Evolutionary conservation across 2,329 filamentous ascomycete genomes (phyloP).

Genomic region (Setomelanomma holmii): DNA sequence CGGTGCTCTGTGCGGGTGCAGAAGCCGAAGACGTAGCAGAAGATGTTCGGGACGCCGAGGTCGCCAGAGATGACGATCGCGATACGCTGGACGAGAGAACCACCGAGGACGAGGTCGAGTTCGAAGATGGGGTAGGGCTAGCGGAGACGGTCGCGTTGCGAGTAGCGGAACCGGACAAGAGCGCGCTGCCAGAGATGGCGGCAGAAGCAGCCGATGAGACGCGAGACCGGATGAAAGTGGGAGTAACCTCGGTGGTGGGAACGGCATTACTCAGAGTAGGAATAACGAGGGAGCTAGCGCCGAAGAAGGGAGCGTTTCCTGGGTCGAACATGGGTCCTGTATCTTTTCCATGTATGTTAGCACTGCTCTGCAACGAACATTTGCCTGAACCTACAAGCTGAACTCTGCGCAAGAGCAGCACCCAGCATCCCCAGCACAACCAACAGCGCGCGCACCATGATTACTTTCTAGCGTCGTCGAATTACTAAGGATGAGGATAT

Average conservation of each 20-base stretch:
- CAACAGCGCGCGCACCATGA: conserved; percentile 19
- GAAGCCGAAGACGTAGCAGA: conserved; percentile 17
- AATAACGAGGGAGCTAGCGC: conserved; percentile 17
- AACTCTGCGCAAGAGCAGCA: conserved; percentile 13
- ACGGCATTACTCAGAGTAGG: conserved; percentile 19
- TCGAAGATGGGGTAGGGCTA: background rate
- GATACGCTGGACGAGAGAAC: conserved; percentile 15
- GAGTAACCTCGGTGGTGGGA: conserved; percentile 9
- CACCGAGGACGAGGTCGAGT: conserved; percentile 6
- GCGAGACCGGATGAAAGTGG: conserved; percentile 9
- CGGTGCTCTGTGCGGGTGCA: conserved; percentile 21
- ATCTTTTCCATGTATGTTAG: conserved; percentile 9
- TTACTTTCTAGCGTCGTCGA: background rate
- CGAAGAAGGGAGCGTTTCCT: conserved; percentile 27
- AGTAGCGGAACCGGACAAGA: background rate
- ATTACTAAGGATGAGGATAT: background rate
- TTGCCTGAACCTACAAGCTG: conserved; percentile 16
- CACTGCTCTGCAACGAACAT: background rate
- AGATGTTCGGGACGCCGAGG: conserved; percentile 6
- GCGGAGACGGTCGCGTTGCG: conserved; percentile 3
- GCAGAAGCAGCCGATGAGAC: conserved; percentile 6
- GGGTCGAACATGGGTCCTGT: conserved; percentile 28
- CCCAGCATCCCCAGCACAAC: conserved; percentile 15
- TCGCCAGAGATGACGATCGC: conserved; percentile 3
- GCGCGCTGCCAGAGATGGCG: conserved; percentile 5